phyloP scores from a whole-genome alignment of 2,329 filamentous ascomycete genomes.

The Raffaelea arxii region DNA sequence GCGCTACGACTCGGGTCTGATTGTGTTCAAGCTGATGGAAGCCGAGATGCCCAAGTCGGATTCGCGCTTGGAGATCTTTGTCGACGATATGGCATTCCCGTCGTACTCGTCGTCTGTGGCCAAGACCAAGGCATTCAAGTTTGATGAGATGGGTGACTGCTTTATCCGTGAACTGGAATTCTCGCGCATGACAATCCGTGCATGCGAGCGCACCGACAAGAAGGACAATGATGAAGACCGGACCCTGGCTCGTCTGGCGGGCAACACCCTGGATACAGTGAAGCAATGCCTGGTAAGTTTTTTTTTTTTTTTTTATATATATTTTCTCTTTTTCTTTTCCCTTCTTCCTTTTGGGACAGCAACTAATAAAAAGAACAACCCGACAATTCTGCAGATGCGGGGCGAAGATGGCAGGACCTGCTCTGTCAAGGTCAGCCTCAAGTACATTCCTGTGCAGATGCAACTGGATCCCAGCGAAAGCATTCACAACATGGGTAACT shows the following conservation, averaged over 20 bases:
- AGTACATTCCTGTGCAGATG: slow-evolving; percentile 94
- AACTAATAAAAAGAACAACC: slow-evolving; percentile 58
- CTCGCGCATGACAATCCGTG: slow-evolving; percentile 79
- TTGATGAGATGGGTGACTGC: slow-evolving; percentile 91
- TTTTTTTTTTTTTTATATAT: background rate
- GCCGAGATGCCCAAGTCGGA: slow-evolving; percentile 70
- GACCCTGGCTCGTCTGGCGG: slow-evolving; percentile 71
- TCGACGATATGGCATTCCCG: slow-evolving; percentile 91
- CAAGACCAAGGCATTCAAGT: slow-evolving; percentile 56
- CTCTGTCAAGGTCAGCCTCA: slow-evolving; percentile 82
- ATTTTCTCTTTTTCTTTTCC: background rate
- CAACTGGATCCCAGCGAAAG: slow-evolving; percentile 86
- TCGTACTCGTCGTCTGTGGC: slow-evolving; percentile 76
- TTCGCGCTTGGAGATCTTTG: slow-evolving; percentile 74
- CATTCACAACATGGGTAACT: slow-evolving; percentile 96
- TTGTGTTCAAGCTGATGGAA: slow-evolving; percentile 92
- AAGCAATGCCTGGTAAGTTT: slow-evolving; percentile 70
- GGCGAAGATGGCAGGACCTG: slow-evolving; percentile 66
- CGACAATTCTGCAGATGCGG: slow-evolving; percentile 70
- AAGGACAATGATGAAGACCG: slow-evolving; percentile 58
- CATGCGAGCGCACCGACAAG: slow-evolving; percentile 70
- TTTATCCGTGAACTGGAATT: slow-evolving; percentile 97
- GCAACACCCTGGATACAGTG: slow-evolving; percentile 77
- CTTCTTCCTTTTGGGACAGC: background rate
- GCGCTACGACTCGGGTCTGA: slow-evolving; percentile 79